These are phyloP conservation scores for Phoma sp. DNA, from an alignment of 2,329 filamentous ascomycete species.

Conservation along the genomic window DNA sequence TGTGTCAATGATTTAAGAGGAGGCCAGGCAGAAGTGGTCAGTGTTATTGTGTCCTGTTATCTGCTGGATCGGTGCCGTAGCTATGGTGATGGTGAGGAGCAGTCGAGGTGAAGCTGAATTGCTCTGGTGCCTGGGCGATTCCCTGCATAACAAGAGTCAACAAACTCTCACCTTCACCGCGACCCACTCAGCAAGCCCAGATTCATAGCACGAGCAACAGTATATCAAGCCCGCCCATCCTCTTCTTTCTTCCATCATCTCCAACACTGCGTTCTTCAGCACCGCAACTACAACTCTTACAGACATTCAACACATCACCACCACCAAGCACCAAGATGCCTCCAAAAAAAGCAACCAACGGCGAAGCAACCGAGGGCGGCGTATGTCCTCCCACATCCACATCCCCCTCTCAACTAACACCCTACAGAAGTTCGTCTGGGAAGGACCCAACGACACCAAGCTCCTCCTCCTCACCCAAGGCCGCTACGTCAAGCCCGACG, in stretches of 20 bases:
- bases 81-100: background rate
- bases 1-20: too few species aligned
- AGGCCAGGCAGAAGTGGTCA: too few species aligned
- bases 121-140: background rate
- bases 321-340: constrained; percentile 33
- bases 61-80: background rate
- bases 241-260: background rate
- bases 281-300: background rate
- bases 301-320: background rate
- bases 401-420: background rate
- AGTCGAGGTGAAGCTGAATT: constrained; percentile 3
- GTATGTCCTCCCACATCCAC: background rate
- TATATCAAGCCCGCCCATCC: too few species aligned
- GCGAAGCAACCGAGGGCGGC: background rate
- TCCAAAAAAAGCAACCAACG: constrained; percentile 10
- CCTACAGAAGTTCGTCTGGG: constrained; percentile 21
- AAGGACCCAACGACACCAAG: constrained; percentile 26
- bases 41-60: background rate
- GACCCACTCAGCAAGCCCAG: background rate
- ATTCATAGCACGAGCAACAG: too few species aligned
- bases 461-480: constrained; percentile 30
- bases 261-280: background rate
- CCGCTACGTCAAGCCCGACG: constrained; percentile 21
- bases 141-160: background rate
- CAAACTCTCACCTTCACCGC: background rate